Percentiles rank a stretch among this genome's conserved stretches.
These are phyloP conservation scores for Uncinocarpus reesii DNA, from an alignment of 2,329 filamentous ascomycete genomes.

Conservation along the genomic window DNA sequence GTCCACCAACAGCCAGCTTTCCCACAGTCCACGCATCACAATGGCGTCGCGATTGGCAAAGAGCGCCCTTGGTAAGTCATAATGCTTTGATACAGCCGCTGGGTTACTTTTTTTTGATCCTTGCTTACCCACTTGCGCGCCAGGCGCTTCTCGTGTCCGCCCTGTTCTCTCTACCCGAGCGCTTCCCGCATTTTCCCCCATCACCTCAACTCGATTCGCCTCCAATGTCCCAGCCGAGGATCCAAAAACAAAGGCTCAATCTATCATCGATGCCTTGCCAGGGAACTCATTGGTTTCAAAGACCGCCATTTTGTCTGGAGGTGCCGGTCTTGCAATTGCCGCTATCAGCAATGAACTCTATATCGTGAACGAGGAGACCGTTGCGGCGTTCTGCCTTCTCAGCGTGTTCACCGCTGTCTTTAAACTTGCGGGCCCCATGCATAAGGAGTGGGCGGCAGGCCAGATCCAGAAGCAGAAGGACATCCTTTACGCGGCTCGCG, in stretches of 20 bases:
- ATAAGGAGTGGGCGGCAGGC: conserved; percentile 80
- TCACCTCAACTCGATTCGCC: conserved; percentile 57
- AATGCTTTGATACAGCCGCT: conserved; percentile 11
- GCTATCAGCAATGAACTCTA: conserved; percentile 99
- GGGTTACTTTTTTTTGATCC: neutral
- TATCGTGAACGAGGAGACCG: conserved; percentile 97
- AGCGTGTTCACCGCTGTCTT: conserved; percentile 86
- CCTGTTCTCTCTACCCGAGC: conserved; percentile 64
- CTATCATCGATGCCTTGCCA: conserved; percentile 83
- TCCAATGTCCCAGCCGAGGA: conserved; percentile 75
- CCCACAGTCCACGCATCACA: conserved; percentile 45
- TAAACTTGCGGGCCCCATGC: conserved; percentile 86
- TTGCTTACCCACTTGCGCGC: conserved; percentile 22
- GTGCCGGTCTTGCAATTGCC: conserved; percentile 80
- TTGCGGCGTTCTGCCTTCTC: conserved; percentile 84
- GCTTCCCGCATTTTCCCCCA: conserved; percentile 62
- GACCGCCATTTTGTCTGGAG: conserved; percentile 90
- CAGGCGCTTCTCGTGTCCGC: conserved; percentile 85
- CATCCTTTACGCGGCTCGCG: conserved; percentile 87
- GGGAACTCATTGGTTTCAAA: conserved; percentile 90
- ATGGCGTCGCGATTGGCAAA: conserved; percentile 98
- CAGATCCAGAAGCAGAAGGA: conserved; percentile 88
- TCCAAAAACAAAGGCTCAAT: conserved; percentile 94
- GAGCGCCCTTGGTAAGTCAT: conserved; percentile 78
- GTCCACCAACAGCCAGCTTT: conserved; percentile 25